Base-by-base conservation (phyloP, 2,329 filamentous ascomycete species). In the Aphanoascus verrucosus region DNA sequence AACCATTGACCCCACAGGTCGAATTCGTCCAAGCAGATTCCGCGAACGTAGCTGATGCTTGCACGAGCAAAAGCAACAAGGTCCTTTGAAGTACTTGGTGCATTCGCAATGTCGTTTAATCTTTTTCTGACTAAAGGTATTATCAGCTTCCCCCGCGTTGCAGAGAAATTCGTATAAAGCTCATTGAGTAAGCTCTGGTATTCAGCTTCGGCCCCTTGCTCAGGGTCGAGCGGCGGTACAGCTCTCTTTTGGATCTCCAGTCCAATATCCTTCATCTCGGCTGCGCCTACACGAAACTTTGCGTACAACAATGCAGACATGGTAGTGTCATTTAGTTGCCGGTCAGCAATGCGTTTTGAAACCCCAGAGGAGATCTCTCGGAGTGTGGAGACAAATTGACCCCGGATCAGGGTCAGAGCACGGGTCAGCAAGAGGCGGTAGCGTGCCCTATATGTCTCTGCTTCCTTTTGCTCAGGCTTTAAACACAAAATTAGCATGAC, bases 401-500 rank as follows among this genome's bases (percentile, higher is more conserved):
- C 81, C 20, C 83, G 78, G 46, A 85, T 83, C 23, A 85, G 73
- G 0, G 82, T 85, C 44, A 85, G 71, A 15, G 79, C 82, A 56
- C 83, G 74, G 1, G 83, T 85, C 41, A 97, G 78, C 11, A 96
- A 77, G 0, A 93, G 77, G 56, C 87, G 82, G 67, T 97, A 97
- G 56, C 89, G 82, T 5, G 91, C 88, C 42, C 90, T 80, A 67
- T 96, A 97, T 1, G 85, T 82, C 57, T 89, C 84, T 2, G 90
- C 84, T 67, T 97, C 91, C 58, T 87, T 86, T 66, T 96, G 94
- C 6, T 81, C 82, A 7, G 86, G 80, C 85, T 88, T 61, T 15
- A 45, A 53, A 47, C 19, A 17, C n/a, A 23, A 4, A 50, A 56
- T 58, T 63, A 64, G 58, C 61, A 60, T 43, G 2, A 31, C 38